These are phyloP conservation scores for Botrytis tulipae DNA, from an alignment of 2,329 filamentous ascomycete genomes.

Conservation along the genomic window DNA sequence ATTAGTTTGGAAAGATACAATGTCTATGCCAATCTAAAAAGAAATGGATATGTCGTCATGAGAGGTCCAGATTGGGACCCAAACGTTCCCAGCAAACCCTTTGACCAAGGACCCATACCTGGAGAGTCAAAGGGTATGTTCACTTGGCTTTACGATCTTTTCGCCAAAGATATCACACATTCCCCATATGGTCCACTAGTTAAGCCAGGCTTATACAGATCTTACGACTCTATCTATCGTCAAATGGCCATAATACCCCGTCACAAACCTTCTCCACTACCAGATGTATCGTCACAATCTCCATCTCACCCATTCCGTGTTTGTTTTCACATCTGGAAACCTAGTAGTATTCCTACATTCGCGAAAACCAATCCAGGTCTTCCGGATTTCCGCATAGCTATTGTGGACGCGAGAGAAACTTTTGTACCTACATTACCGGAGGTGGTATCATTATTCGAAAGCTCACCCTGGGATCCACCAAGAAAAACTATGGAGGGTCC, in stretches of 20 bases:
- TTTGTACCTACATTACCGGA: slow-evolving; percentile 71
- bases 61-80: slow-evolving; percentile 60
- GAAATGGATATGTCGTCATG: slow-evolving; percentile 77
- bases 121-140: slow-evolving; percentile 32
- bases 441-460: slow-evolving; percentile 67
- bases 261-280: slow-evolving; percentile 56
- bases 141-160: slow-evolving; percentile 37
- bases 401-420: slow-evolving; percentile 73
- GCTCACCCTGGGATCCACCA: slow-evolving; percentile 67
- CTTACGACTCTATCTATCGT: slow-evolving; percentile 70
- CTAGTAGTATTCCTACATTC: slow-evolving; percentile 57
- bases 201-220: slow-evolving; percentile 62
- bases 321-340: slow-evolving; percentile 81
- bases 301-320: slow-evolving; percentile 61
- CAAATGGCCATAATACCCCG: slow-evolving; percentile 71
- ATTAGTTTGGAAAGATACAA: slow-evolving; percentile 75
- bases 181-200: slow-evolving; percentile 55
- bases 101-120: neutral
- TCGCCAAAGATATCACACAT: slow-evolving; percentile 29
- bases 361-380: slow-evolving; percentile 74
- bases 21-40: slow-evolving; percentile 81
- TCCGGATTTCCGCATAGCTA: slow-evolving; percentile 82
- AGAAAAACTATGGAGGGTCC: slow-evolving; percentile 41
- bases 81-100: slow-evolving; percentile 27
- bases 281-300: slow-evolving; percentile 37